Conservation (phyloP, 345 rosid genomes). For the Conringia planisiliqua region DNA sequence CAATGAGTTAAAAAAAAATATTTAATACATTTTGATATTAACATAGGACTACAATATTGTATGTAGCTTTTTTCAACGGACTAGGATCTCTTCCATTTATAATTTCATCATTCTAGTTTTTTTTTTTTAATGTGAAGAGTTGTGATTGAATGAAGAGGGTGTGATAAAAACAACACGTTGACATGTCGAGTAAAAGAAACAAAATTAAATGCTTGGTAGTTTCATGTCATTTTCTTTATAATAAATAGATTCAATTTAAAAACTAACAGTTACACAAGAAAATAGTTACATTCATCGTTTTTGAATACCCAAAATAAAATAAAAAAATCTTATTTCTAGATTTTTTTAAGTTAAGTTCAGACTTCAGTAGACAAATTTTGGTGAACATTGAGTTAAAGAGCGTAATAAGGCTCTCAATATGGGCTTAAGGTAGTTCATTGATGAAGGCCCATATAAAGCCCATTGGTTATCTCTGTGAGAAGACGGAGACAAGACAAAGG, state of each 20-base stretch:
- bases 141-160: background rate
- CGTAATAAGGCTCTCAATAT: background rate
- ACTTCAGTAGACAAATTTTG: too few relatives aligned
- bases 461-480: background rate
- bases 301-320: background rate
- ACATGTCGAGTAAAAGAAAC: slow-evolving; percentile 23
- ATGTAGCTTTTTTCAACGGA: too few relatives aligned
- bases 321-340: too few relatives aligned
- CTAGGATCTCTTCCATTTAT: too few relatives aligned
- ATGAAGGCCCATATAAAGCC: slow-evolving; percentile 9
- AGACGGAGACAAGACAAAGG: background rate
- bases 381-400: too few relatives aligned
- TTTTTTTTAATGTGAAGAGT: background rate
- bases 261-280: background rate
- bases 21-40: background rate
- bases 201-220: slow-evolving; percentile 23
- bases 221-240: slow-evolving; percentile 31
- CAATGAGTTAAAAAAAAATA: background rate
- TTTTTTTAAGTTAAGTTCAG: too few relatives aligned
- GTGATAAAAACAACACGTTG: slow-evolving; percentile 26
- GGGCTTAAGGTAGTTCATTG: background rate
- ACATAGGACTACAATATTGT: background rate
- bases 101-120: background rate
- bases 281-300: background rate
- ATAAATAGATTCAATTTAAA: background rate